Evolutionary conservation across 1,284 basidiomycete species (phyloP), one percentile per base, ranked within the genome.

Genomic region (Ceratobasidium sp.): DNA sequence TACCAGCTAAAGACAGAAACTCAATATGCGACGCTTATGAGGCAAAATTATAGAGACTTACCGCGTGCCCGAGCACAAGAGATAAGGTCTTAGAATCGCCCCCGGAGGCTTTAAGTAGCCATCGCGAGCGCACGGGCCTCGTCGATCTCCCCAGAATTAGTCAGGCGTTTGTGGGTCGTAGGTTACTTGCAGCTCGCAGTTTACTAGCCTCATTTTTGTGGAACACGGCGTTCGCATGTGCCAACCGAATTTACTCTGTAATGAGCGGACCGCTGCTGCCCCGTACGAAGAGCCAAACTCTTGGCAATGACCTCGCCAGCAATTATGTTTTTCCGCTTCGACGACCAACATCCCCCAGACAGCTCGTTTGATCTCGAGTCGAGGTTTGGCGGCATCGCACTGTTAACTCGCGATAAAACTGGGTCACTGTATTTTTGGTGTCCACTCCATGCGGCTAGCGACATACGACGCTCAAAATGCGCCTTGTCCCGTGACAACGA

Each of bases 41-140:
- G 9, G 34, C 9, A 9, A 37, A 9, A 37, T 9, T 37, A 37
- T 37, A 37, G 9, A 37, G 34, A 37, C 34, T 37, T 37, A 37
- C 34, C 34, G 90, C 91, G 89, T 91, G 90, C 91, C 91, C 91
- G 90, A 92, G 91, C 91, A 92, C 91, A 92, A 92, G 90, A 91
- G 89, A 90, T 91, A 80, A 76, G 76, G 83, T 1, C 46, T 14
- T 27, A 9, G 31, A 39, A 19, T 4, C 1, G 22, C 31, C n/a
- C 6, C n/a, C 65, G n/a, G 7, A 41, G 11, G 39, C 34, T 59
- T 24, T 51, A 59, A 49, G 31, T 72, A 72, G 49, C 56, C 19
- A 19, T 39, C 43, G 39, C 22, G 14, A 22, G 64, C 24, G 74
- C 74, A 74, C 74, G 74, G 74, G 43, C 74, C 74, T 22, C 74